phyloP scores from a whole-genome alignment of 306 rosid species.

The Albizia julibrissin region DNA sequence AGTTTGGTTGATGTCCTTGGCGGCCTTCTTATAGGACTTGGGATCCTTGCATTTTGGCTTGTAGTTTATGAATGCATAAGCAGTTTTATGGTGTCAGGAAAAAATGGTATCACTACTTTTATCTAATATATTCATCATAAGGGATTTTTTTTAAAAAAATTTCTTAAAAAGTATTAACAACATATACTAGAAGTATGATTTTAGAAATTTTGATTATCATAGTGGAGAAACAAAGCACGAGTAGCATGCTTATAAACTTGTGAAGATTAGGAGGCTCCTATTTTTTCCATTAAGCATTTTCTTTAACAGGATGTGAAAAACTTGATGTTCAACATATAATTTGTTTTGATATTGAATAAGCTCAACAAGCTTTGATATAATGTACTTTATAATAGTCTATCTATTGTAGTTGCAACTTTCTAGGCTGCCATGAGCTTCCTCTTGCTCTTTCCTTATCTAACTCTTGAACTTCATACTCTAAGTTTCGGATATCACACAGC shows the following conservation, averaged over 20 bases:
- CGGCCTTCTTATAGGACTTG: slow-evolving; percentile 75
- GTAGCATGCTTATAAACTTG: background rate
- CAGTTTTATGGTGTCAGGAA: slow-evolving; percentile 71
- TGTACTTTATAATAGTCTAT: slow-evolving; percentile 30
- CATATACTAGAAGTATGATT: slow-evolving; percentile 7
- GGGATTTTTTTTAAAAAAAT: slow-evolving; percentile 17
- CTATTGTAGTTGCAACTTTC: slow-evolving; percentile 69
- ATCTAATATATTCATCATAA: slow-evolving; percentile 12
- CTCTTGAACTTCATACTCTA: slow-evolving; percentile 92
- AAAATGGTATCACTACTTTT: slow-evolving; percentile 65
- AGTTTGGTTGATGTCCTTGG: slow-evolving; percentile 73
- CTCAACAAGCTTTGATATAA: slow-evolving; percentile 2
- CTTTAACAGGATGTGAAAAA: background rate
- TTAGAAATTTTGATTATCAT: slow-evolving; percentile 24
- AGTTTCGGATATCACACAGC: slow-evolving; percentile 95
- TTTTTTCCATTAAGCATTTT: slow-evolving; percentile 8
- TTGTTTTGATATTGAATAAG: background rate
- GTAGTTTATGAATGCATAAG: slow-evolving; percentile 58
- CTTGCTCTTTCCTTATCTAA: slow-evolving; percentile 94
- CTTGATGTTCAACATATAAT: background rate
- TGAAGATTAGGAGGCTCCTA: background rate
- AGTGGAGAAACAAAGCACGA: slow-evolving; percentile 11
- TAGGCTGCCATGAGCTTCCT: slow-evolving; percentile 88
- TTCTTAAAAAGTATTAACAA: slow-evolving; percentile 1
- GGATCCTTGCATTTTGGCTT: slow-evolving; percentile 80